Conservation (phyloP, 495 filamentous ascomycete genomes). For the Penicillium angulare region DNA sequence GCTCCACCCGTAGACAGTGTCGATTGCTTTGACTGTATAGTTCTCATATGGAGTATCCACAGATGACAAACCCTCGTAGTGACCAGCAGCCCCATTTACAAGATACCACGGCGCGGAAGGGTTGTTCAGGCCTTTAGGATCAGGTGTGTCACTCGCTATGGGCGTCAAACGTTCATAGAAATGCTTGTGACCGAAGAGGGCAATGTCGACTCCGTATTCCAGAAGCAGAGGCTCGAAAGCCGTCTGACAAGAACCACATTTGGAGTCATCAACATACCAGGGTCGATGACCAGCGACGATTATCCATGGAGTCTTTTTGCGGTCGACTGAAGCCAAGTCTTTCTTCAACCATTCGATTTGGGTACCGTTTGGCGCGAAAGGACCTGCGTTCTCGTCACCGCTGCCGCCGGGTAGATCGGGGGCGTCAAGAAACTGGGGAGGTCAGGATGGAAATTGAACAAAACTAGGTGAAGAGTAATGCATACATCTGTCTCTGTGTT, state of each 20-base stretch:
- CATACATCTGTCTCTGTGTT: constrained; percentile 21
- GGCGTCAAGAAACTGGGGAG: constrained; percentile 30
- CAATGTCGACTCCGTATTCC: constrained; percentile 53
- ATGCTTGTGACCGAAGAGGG: constrained; percentile 51
- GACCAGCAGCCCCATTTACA: constrained; percentile 30
- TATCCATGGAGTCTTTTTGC: constrained; percentile 45
- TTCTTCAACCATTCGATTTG: constrained; percentile 47
- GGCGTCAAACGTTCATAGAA: constrained; percentile 38
- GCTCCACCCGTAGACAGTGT: constrained; percentile 8
- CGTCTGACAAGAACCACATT: constrained; percentile 42
- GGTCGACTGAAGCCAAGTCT: constrained; percentile 47
- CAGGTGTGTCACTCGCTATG: constrained; percentile 26
- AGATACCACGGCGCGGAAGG: constrained; percentile 49
- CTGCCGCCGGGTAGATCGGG: constrained; percentile 42
- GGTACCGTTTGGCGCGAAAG: constrained; percentile 38
- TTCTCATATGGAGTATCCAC: background rate
- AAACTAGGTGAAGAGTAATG: background rate
- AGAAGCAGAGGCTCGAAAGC: constrained; percentile 52
- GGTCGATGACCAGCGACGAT: constrained; percentile 48
- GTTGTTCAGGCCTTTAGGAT: constrained; percentile 37
- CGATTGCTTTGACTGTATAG: background rate
- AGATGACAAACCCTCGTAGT: constrained; percentile 28
- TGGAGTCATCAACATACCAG: constrained; percentile 45
- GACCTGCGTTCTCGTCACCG: constrained; percentile 36
- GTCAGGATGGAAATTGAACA: background rate